phyloP scores from a whole-genome alignment of 306 rosid genomes.

The Cucumis cinereus region DNA sequence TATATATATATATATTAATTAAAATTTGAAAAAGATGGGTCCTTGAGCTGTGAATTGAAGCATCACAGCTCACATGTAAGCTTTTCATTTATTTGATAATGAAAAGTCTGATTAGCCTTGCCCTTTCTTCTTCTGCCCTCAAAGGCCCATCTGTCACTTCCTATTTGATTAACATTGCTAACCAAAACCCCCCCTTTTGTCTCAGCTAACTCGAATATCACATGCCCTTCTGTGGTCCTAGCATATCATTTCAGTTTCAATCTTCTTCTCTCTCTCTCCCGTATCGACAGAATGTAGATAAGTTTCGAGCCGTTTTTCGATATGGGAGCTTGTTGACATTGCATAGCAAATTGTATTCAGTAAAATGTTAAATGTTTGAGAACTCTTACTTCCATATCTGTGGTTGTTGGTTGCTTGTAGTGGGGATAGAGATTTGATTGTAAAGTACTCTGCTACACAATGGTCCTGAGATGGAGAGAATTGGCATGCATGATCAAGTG shows the following conservation, averaged over 20 bases:
- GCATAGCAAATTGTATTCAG: background rate
- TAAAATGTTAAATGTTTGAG: background rate
- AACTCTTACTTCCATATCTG: background rate
- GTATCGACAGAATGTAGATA: background rate
- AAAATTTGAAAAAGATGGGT: background rate
- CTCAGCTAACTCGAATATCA: background rate
- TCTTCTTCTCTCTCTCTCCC: background rate
- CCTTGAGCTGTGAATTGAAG: slow-evolving; percentile 6
- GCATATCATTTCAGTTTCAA: background rate
- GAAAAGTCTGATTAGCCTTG: background rate
- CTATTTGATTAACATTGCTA: background rate
- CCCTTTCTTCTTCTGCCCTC: background rate
- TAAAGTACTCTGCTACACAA: background rate
- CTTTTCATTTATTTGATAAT: background rate
- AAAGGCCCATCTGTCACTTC: background rate
- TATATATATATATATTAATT: no score
- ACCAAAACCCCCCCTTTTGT: background rate
- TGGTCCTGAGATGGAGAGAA: background rate
- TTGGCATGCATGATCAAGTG: background rate
- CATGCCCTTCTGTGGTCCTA: slow-evolving; percentile 2
- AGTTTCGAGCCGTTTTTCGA: background rate
- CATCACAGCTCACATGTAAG: slow-evolving; percentile 5
- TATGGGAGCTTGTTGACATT: background rate
- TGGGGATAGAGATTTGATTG: background rate
- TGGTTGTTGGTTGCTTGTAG: background rate